phyloP scores from a whole-genome alignment of 2,329 filamentous ascomycete species.

The Colletotrichum karsti region DNA sequence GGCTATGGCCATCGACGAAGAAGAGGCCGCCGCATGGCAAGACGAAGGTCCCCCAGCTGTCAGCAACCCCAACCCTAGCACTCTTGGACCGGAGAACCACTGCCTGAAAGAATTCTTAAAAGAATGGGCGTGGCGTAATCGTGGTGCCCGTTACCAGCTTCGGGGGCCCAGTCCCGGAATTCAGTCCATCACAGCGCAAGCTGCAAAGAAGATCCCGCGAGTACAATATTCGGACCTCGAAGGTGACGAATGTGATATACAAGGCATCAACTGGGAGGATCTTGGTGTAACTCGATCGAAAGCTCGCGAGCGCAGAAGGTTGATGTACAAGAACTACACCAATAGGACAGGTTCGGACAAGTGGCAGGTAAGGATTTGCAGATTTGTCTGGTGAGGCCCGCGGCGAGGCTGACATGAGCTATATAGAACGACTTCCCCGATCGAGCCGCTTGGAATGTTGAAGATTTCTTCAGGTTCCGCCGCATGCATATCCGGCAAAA shows the following conservation, averaged over 20 bases:
- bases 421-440: conserved; percentile 36
- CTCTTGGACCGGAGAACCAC: conserved; percentile 58
- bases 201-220: conserved; percentile 33
- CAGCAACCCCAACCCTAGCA: conserved; percentile 38
- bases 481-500: conserved; percentile 63
- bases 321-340: conserved; percentile 66
- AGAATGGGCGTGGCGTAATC: conserved; percentile 50
- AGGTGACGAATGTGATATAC: conserved; percentile 66
- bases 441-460: conserved; percentile 44
- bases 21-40: conserved; percentile 22
- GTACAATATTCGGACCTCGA: conserved; percentile 54
- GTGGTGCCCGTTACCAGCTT: conserved; percentile 30
- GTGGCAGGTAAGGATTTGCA: conserved; percentile 53
- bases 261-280: conserved; percentile 66
- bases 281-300: conserved; percentile 59
- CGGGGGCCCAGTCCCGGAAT: conserved; percentile 36
- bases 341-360: conserved; percentile 58
- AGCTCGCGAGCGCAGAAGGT: conserved; percentile 56
- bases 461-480: conserved; percentile 66
- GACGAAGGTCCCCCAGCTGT: conserved; percentile 12
- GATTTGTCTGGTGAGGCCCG: not conserved
- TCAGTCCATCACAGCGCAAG: conserved; percentile 39
- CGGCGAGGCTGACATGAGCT: conserved; percentile 14
- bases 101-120: conserved; percentile 59
- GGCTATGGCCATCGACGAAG: conserved; percentile 5